phyloP scores from a whole-genome alignment of 352 stramenopile species.

The Phytophthora macrochlamydospora region DNA sequence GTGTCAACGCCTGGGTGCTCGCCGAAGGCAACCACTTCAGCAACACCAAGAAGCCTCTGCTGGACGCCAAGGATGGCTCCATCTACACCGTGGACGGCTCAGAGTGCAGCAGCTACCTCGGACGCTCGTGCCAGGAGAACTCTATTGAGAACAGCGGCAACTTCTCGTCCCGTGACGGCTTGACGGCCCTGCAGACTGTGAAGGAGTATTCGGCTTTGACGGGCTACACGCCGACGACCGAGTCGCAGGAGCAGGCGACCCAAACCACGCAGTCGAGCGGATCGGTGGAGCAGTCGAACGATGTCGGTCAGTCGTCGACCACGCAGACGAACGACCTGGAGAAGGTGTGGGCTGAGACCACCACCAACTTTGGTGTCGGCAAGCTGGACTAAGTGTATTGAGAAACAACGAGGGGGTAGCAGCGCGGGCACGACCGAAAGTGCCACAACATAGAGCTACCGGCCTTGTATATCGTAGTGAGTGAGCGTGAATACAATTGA shows the following conservation, averaged over 20 bases:
- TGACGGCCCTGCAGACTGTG: conserved; percentile 19
- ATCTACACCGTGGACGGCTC: conserved; percentile 14
- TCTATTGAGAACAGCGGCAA: conserved; percentile 19
- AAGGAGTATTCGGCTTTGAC: conserved; percentile 14
- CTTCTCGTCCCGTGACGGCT: conserved; percentile 21
- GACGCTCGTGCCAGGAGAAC: conserved; percentile 24
- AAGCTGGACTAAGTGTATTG: conserved; percentile 25
- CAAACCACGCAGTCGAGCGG: conserved; percentile 5
- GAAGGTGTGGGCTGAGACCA: conserved; percentile 10
- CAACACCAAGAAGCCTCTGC: conserved; percentile 27
- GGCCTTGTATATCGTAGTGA: conserved; percentile 14
- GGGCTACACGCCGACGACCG: conserved; percentile 9
- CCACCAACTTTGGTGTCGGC: conserved; percentile 30
- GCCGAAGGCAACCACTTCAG: conserved; percentile 50
- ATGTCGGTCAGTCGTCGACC: not conserved
- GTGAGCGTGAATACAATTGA: conserved; percentile 11
- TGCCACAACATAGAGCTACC: conserved; percentile 5
- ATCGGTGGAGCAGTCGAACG: conserved; percentile 5
- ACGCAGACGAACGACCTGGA: conserved; percentile 11
- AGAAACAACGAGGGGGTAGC: not conserved
- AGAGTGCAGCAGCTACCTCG: conserved; percentile 22
- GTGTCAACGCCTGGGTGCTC: conserved; percentile 23
- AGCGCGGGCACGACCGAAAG: not conserved
- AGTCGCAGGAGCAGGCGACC: not conserved
- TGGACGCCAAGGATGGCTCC: conserved; percentile 14